A percentile compares a stretch with the other conserved stretches of the same genome.
These are phyloP conservation scores for Leccinum disarticulatum DNA, from an alignment of 768 basidiomycete species.

Conservation along the genomic window DNA sequence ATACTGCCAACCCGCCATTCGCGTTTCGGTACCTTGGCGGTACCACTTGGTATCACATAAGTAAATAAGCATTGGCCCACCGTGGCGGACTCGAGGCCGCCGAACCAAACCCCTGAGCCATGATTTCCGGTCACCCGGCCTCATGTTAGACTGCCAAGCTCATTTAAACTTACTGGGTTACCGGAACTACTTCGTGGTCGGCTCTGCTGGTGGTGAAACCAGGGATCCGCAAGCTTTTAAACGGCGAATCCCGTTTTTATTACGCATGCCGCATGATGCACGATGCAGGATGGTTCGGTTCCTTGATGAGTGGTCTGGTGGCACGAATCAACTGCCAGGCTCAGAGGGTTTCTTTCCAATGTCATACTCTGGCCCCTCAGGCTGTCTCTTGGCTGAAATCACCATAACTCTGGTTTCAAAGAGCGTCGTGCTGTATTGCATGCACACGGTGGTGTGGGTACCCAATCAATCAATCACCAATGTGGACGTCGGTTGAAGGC, in stretches of 20 bases:
- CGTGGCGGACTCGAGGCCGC: neutral
- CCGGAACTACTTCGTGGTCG: neutral
- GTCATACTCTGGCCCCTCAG: neutral
- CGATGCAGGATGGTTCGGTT: neutral
- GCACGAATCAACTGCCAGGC: neutral
- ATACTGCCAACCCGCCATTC: neutral
- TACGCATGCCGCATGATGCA: neutral
- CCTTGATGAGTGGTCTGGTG: neutral
- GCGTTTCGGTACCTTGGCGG: neutral
- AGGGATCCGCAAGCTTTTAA: neutral
- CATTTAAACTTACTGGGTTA: neutral
- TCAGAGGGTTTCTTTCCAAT: neutral
- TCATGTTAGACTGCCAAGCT: no score
- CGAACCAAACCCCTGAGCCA: conserved; percentile 8
- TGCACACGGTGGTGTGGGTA: conserved; percentile 25
- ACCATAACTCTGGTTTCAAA: conserved; percentile 1
- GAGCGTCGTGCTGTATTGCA: conserved; percentile 34
- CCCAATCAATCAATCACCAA: conserved; percentile 45
- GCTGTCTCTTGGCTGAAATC: neutral
- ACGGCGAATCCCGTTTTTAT: conserved; percentile 2
- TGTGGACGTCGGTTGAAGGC: conserved; percentile 24
- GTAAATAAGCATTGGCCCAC: neutral
- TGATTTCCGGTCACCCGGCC: neutral
- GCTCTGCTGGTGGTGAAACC: neutral
- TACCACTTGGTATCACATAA: neutral